These are phyloP conservation scores for Cercospora zeae-maydis DNA, from an alignment of 2,329 filamentous ascomycete species.

Conservation along the genomic window DNA sequence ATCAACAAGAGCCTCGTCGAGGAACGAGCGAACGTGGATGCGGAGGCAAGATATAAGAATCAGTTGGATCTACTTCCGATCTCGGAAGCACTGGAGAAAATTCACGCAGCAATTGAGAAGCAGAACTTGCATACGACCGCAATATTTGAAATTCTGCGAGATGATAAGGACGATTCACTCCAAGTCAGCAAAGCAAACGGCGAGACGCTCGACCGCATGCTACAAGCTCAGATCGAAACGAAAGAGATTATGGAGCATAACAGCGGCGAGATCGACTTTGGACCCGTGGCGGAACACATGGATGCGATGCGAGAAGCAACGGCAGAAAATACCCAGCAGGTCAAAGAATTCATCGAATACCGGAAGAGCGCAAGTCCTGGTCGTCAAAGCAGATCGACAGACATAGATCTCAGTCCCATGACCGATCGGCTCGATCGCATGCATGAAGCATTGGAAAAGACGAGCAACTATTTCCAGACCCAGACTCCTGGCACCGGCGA, in stretches of 20 bases:
- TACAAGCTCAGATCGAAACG: slow-evolving; percentile 25
- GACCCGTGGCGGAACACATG: slow-evolving; percentile 23
- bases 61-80: slow-evolving; percentile 11
- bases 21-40: slow-evolving; percentile 16
- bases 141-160: slow-evolving; percentile 13
- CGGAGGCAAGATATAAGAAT: slow-evolving; percentile 9
- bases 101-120: slow-evolving; percentile 13
- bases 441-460: slow-evolving; percentile 22
- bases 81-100: slow-evolving; percentile 11
- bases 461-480: slow-evolving; percentile 5
- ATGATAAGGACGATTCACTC: slow-evolving; percentile 8
- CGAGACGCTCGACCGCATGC: slow-evolving; percentile 15
- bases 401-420: slow-evolving; percentile 29
- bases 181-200: background rate
- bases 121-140: slow-evolving; percentile 16
- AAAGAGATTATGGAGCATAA: slow-evolving; percentile 16
- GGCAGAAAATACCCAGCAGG: slow-evolving; percentile 22
- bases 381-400: slow-evolving; percentile 7
- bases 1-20: slow-evolving; percentile 26
- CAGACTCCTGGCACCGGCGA: slow-evolving; percentile 23
- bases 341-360: slow-evolving; percentile 21
- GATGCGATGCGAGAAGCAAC: slow-evolving; percentile 24
- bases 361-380: slow-evolving; percentile 3
- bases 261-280: slow-evolving; percentile 22
- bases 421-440: slow-evolving; percentile 28